Percentiles rank a stretch among this genome's conserved stretches.
phyloP scores from a whole-genome alignment of 345 rosid genomes.

The Populus alba region DNA sequence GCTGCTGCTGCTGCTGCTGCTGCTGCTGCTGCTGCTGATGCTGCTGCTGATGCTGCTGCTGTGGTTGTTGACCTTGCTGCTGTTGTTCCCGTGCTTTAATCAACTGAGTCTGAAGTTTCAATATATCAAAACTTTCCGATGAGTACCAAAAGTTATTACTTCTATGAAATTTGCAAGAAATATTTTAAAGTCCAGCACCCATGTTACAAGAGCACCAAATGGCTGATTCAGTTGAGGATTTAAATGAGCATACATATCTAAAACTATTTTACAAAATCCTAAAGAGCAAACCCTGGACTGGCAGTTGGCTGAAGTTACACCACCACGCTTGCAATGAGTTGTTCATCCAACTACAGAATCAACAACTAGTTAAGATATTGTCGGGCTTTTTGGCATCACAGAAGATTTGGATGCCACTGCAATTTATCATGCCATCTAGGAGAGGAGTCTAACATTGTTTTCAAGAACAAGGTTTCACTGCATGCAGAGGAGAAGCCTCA shows the following conservation, averaged over 20 bases:
- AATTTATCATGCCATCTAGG: neutral
- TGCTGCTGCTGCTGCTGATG: constrained; percentile 16
- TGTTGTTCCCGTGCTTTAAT: constrained; percentile 70
- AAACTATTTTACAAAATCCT: no score
- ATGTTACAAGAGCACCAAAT: neutral
- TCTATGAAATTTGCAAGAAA: neutral
- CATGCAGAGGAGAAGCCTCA: neutral
- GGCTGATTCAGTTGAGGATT: neutral
- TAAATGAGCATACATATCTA: neutral
- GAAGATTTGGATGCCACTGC: neutral
- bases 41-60: constrained; percentile 12
- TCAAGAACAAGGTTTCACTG: neutral
- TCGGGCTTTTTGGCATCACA: neutral
- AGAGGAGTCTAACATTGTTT: neutral
- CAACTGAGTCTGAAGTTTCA: constrained; percentile 33
- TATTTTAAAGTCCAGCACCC: neutral
- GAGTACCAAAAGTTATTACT: neutral
- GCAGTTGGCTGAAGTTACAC: neutral
- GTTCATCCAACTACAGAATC: neutral
- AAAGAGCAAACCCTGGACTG: neutral
- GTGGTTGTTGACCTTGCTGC: constrained; percentile 23
- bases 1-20: constrained; percentile 22
- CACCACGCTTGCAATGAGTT: neutral
- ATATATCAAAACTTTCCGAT: constrained; percentile 2
- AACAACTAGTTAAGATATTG: neutral